Conservation (phyloP, 768 basidiomycete genomes). For the Boletus speciosus region DNA sequence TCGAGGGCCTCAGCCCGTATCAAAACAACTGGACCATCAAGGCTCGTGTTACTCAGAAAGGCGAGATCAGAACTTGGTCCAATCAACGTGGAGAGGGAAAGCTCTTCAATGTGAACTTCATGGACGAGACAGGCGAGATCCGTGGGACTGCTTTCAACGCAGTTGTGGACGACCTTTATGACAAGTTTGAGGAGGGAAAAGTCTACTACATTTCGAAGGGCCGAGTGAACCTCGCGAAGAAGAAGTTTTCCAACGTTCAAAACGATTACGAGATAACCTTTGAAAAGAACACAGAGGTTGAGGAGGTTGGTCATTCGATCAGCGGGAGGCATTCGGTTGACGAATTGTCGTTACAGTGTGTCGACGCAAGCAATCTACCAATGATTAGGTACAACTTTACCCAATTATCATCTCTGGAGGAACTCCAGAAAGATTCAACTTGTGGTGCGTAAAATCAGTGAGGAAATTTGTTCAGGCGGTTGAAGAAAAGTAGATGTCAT, state of each 20-base stretch:
- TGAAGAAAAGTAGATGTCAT: slow-evolving; percentile 65
- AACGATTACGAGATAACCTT: slow-evolving; percentile 93
- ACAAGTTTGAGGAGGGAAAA: slow-evolving; percentile 85
- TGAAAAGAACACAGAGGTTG: slow-evolving; percentile 80
- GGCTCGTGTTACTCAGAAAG: slow-evolving; percentile 86
- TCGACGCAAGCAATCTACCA: slow-evolving; percentile 73
- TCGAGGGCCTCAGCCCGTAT: slow-evolving; percentile 93
- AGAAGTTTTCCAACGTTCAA: slow-evolving; percentile 85
- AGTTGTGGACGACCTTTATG: slow-evolving; percentile 77
- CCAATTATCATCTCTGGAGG: slow-evolving; percentile 56
- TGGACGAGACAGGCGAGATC: slow-evolving; percentile 95
- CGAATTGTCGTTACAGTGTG: slow-evolving; percentile 53
- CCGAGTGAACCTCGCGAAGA: slow-evolving; percentile 92
- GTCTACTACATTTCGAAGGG: slow-evolving; percentile 91
- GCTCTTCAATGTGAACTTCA: slow-evolving; percentile 85
- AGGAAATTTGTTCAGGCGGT: not conserved
- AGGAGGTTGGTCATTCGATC: slow-evolving; percentile 54
- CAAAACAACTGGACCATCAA: slow-evolving; percentile 99
- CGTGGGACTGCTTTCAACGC: slow-evolving; percentile 88
- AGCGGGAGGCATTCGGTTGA: not conserved
- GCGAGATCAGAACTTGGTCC: slow-evolving; percentile 85
- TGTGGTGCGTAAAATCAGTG: slow-evolving; percentile 55
- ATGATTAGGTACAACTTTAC: slow-evolving; percentile 83
- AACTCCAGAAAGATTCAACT: slow-evolving; percentile 71
- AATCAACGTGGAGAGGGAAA: slow-evolving; percentile 92